Conservation (phyloP, 345 rosid genomes). For the Rhodomyrtus tomentosa region DNA sequence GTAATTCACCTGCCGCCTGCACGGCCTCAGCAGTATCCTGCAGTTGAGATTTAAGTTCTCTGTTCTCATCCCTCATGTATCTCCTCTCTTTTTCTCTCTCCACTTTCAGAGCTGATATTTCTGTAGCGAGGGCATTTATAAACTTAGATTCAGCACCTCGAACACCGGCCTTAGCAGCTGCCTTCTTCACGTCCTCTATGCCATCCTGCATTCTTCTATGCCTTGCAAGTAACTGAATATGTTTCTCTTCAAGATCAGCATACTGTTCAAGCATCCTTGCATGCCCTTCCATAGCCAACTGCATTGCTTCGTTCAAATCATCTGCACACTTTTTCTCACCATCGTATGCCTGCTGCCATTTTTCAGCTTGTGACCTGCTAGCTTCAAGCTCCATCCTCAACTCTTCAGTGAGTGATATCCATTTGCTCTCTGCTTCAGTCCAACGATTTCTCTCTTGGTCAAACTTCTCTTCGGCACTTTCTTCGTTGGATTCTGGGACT, state of each 20-base stretch:
- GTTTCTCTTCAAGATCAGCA: slow-evolving; percentile 93
- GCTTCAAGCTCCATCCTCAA: slow-evolving; percentile 69
- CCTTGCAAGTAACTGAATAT: slow-evolving; percentile 82
- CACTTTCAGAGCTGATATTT: slow-evolving; percentile 76
- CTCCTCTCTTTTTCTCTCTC: slow-evolving; percentile 81
- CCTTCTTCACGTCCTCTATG: slow-evolving; percentile 85
- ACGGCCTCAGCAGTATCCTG: slow-evolving; percentile 98
- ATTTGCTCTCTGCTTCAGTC: slow-evolving; percentile 82
- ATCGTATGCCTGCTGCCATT: slow-evolving; percentile 59
- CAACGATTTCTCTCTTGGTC: slow-evolving; percentile 54
- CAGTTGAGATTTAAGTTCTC: slow-evolving; percentile 77
- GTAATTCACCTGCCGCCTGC: slow-evolving; percentile 93
- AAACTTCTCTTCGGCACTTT: slow-evolving; percentile 40
- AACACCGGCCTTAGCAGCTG: slow-evolving; percentile 88
- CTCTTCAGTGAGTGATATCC: slow-evolving; percentile 89
- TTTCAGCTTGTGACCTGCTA: slow-evolving; percentile 44
- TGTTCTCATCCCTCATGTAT: slow-evolving; percentile 79
- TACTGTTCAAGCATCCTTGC: slow-evolving; percentile 95
- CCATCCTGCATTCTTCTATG: slow-evolving; percentile 89
- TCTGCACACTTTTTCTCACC: slow-evolving; percentile 75
- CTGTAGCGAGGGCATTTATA: slow-evolving; percentile 87
- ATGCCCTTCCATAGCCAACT: slow-evolving; percentile 91
- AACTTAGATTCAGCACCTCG: slow-evolving; percentile 88
- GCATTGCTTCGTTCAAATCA: slow-evolving; percentile 92
- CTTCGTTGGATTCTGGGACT: slow-evolving; percentile 54